A percentile compares a stretch with the other conserved stretches of the same genome.
Evolutionary conservation across 371 early-diverging fungal species (phyloP).

Genomic region (Apophysomyces variabilis): DNA sequence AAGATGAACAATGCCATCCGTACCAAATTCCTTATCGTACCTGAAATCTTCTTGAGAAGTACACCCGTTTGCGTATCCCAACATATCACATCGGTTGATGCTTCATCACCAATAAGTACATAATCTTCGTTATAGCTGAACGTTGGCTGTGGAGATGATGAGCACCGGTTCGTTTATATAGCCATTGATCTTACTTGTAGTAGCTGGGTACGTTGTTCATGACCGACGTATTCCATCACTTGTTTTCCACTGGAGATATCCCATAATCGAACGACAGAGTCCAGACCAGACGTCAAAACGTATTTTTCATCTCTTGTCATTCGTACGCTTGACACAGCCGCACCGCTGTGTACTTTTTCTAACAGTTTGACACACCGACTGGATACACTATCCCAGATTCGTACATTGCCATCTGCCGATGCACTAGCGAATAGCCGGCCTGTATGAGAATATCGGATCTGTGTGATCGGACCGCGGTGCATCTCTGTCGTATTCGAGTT

Average conservation of each 20-base stretch:
- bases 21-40: conserved; percentile 13
- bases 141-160: conserved; percentile 40
- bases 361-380: conserved; percentile 76
- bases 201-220: conserved; percentile 51
- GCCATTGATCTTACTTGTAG: conserved; percentile 41
- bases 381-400: conserved; percentile 84
- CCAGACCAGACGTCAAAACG: conserved; percentile 79
- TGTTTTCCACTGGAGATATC: conserved; percentile 77
- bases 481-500: conserved; percentile 53
- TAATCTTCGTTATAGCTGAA: conserved; percentile 80
- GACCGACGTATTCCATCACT: conserved; percentile 72
- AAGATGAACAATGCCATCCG: not conserved
- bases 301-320: conserved; percentile 80
- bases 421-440: conserved; percentile 78
- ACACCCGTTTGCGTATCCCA: conserved; percentile 72
- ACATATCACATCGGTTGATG: conserved; percentile 59
- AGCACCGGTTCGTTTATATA: not conserved
- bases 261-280: conserved; percentile 81
- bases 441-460: conserved; percentile 74
- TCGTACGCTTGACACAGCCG: conserved; percentile 71
- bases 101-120: conserved; percentile 80
- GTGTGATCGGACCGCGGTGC: conserved; percentile 71
- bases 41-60: conserved; percentile 50
- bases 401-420: conserved; percentile 85
- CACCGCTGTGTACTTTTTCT: conserved; percentile 76